Base-by-base conservation (phyloP, 2,329 filamentous ascomycete species). In the Penicillium sp. region DNA sequence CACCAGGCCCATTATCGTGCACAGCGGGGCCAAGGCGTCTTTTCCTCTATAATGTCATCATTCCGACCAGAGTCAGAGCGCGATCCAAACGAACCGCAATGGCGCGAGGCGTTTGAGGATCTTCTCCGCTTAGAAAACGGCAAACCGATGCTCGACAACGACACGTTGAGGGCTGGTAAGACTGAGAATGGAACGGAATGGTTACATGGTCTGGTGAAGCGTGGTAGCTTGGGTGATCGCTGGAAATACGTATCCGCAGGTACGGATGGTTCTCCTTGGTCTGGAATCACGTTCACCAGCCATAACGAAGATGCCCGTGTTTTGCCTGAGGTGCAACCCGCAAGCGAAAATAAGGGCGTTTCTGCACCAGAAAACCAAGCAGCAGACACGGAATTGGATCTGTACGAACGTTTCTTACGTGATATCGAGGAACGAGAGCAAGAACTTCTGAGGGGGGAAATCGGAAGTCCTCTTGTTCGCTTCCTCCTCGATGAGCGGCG, bases 61-160 rank as follows among this genome's bases (percentile, higher is more conserved):
- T 55, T 73, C 29, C 63, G 62, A 24, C 53, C 36, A 33, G 68
- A 56, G 45, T 75, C 62, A 24, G 71, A 67, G 51, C 72, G 52
- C 69, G 74, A 59, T 60, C 72, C 44, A 2, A 58, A 54, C 1
- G 71, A 74, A 46, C 72, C 74, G 0, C 74, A 75, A 28, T 85
- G 83, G 83, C 76, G 81, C 14, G 79, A 81, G 47, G 83, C 84
- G 0, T 86, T 84, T 60, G 83, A 86, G 61, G 84, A 87, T 60
- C 74, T 87, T 9, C 60, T 86, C 14, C 76, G 76, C 44, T 71
- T 81, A 2, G 72, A 79, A 48, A 77, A 78, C 48, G 76, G 75
- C 19, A 70, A 74, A 51, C 63, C 70, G 21, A 74, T 79, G 71
- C 64, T 77, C 7, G 72, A 77, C 36, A 65, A 57, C 23, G 65